These are phyloP conservation scores for Priceomyces medius DNA, from an alignment of 805 yeast species.

Conservation along the genomic window DNA sequence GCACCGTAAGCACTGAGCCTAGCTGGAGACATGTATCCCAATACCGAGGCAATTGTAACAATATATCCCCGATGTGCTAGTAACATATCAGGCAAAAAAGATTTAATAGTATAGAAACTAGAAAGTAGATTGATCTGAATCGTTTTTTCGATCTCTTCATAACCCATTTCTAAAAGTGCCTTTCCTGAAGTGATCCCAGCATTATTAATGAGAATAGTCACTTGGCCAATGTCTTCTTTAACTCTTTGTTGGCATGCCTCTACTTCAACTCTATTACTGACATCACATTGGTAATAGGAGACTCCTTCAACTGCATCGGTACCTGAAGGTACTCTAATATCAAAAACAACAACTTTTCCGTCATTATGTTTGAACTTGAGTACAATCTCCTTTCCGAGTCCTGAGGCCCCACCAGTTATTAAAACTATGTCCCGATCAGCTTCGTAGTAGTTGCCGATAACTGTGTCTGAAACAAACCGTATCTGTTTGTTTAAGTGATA, in stretches of 20 bases:
- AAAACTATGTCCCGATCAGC: slow-evolving; percentile 60
- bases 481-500: slow-evolving; percentile 17
- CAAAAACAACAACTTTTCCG: slow-evolving; percentile 64
- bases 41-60: slow-evolving; percentile 77
- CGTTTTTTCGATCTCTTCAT: slow-evolving; percentile 59
- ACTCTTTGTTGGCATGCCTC: slow-evolving; percentile 40
- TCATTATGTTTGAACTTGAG: slow-evolving; percentile 39
- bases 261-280: slow-evolving; percentile 52
- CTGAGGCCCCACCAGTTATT: slow-evolving; percentile 82
- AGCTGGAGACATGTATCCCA: slow-evolving; percentile 86
- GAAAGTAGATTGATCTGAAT: slow-evolving; percentile 70
- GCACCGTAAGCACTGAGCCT: slow-evolving; percentile 84
- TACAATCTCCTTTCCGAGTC: slow-evolving; percentile 71
- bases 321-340: slow-evolving; percentile 45
- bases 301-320: slow-evolving; percentile 41
- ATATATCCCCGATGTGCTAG: slow-evolving; percentile 63
- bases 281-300: slow-evolving; percentile 66
- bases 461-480: slow-evolving; percentile 30
- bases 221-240: slow-evolving; percentile 49
- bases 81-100: slow-evolving; percentile 74
- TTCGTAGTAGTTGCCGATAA: slow-evolving; percentile 55
- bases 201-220: slow-evolving; percentile 75
- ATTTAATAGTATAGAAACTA: slow-evolving; percentile 65
- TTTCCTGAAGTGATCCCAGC: slow-evolving; percentile 75
- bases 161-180: slow-evolving; percentile 50